Evolutionary conservation across 2,329 filamentous ascomycete genomes (phyloP).

Genomic region (Venturia carpophila): DNA sequence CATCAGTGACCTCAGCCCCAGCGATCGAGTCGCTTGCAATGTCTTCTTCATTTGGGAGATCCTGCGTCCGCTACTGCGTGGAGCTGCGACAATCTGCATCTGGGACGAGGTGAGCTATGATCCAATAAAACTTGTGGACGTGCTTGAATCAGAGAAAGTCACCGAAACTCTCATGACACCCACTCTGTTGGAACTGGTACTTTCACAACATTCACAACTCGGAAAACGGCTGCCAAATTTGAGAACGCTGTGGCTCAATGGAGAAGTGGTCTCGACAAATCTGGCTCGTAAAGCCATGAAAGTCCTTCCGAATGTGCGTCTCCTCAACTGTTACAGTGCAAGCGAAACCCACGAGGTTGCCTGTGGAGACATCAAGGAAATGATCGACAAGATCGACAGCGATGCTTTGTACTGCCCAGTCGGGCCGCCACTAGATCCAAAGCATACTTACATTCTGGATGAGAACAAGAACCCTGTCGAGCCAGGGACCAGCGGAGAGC

Average conservation of each 20-base stretch:
- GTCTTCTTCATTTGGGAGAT: slow-evolving; percentile 87
- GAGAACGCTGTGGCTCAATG: slow-evolving; percentile 69
- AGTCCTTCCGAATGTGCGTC: slow-evolving; percentile 58
- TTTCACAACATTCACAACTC: slow-evolving; percentile 61
- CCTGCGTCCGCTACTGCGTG: slow-evolving; percentile 64
- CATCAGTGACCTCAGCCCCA: slow-evolving; percentile 59
- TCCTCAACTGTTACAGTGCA: slow-evolving; percentile 75
- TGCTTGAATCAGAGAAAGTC: slow-evolving; percentile 57
- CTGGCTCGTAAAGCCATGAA: slow-evolving; percentile 60
- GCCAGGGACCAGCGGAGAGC: slow-evolving; percentile 57
- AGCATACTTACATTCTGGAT: slow-evolving; percentile 65
- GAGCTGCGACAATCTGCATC: slow-evolving; percentile 67
- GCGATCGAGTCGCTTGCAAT: slow-evolving; percentile 77
- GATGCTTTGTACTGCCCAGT: slow-evolving; percentile 61
- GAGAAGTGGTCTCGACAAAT: slow-evolving; percentile 74
- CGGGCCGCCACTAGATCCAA: slow-evolving; percentile 58
- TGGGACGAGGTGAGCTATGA: slow-evolving; percentile 74
- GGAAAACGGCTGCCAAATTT: slow-evolving; percentile 56
- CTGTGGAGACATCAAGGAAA: slow-evolving; percentile 64
- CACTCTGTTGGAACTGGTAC: slow-evolving; percentile 65
- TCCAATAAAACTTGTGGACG: slow-evolving; percentile 62
- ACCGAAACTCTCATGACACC: slow-evolving; percentile 82
- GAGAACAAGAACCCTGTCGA: slow-evolving; percentile 58
- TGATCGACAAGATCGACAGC: slow-evolving; percentile 44
- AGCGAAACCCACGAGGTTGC: slow-evolving; percentile 77